Base-by-base conservation (phyloP, 768 basidiomycete species). In the Lyophyllum semitale region DNA sequence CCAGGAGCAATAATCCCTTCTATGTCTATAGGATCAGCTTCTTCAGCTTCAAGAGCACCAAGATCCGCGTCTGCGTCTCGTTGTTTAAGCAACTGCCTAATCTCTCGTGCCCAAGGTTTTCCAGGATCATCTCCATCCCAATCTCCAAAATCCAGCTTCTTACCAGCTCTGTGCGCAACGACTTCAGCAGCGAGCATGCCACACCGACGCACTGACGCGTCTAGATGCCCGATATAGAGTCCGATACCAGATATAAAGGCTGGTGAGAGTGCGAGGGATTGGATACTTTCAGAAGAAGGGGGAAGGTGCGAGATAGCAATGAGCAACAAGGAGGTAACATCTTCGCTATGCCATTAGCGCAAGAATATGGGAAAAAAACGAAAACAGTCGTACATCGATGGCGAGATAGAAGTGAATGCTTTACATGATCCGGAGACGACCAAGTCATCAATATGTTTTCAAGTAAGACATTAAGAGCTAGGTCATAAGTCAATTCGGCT, bases 151-250 rank as follows among this genome's bases (percentile, higher is more conserved):
- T 84, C 77, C 20, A 98, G 76, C 45, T 78, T 79, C 66, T 89
- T 89, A 6, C 84, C 81, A 13, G 77, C 77, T 25, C 76, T 74
- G 5, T 75, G 73, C 0, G 93, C 90, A 8, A 89, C 79, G 17
- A 88, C 75, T 71, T 99, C 96, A 0, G 91, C 96, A 0, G 84
- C 85, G 30, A 98, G 80, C 94, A 99, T 96, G 3, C 97, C 97
- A 61, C 93, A 90, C 23, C 87, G 81, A 3, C 96, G 87, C 18
- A 97, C 80, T 3, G 85, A 77, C 1, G 76, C 71, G 50, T 96
- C 93, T 6, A 86, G 71, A 69, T 96, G 93, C 0, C 78, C 78
- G 42, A 99, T 84, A 64, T 97, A 98, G 5, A 72, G 70, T 6
- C 87, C 82, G 43, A 97, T 78, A 12, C 84, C 84, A 20, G 75